Evolutionary conservation across 1,284 basidiomycete species (phyloP), one percentile per base, ranked within the genome.

Genomic region (Sporisorium graminicola): DNA sequence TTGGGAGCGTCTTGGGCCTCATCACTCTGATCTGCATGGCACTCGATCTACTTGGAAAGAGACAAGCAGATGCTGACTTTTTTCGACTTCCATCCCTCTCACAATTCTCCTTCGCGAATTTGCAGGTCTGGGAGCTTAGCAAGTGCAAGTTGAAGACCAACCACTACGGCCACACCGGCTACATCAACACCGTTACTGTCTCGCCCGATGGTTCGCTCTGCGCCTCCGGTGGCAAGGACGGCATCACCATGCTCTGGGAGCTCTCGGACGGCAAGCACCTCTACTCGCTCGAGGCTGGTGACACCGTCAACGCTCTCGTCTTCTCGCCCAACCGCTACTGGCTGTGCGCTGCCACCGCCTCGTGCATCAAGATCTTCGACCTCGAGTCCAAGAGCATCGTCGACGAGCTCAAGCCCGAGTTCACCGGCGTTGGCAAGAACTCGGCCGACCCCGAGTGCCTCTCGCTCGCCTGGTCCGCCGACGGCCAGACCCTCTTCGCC

Each of bases 81-180:
- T 55, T 29, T 5, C 26, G 33, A 18, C 24, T 24, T 10, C 29
- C 35, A 43, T 54, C 10, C 37, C 37, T 8, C 47, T 24, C 31
- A 35, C n/a, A 37, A 27, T 13, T 31, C 27, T 46, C 40, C 18
- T 10, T 52, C 56, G 37, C 54, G 29, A 14, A 43, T 42, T 37
- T 14, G 24, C 60, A 99, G 96, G 96, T 99, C 80, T 99, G 97
- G 97, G 97, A 99, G 88, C 92, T 99, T 74, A 94, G 93, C 88
- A 98, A 98, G 89, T 99, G 97, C 92, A 98, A 98, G 90, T 91
- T 99, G 87, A 95, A 96, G 91, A 98, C 96, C 88, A 98, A 98
- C 91, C 97, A 99, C 91, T 95, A 93, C 87, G 97, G 97, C 82
- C 97, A 99, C 90, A 97, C 94, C 60, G 97, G 97, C 81, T 99